phyloP scores from a whole-genome alignment of 148 eudicot genomes.

The Oxyria digyna region DNA sequence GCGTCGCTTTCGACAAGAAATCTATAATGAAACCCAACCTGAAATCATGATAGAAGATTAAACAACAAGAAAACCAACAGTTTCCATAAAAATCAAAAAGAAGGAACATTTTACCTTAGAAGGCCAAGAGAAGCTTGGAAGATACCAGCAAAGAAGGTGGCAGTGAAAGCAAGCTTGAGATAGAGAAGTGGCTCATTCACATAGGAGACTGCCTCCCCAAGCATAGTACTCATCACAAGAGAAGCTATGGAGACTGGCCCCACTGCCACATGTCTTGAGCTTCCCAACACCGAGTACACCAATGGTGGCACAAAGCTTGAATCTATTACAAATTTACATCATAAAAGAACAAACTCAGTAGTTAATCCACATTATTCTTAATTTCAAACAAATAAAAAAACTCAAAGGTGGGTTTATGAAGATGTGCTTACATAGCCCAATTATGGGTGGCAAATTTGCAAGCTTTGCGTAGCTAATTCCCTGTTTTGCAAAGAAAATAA shows the following conservation, averaged over 20 bases:
- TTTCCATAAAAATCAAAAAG: no score
- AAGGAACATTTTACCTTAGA: constrained; percentile 39
- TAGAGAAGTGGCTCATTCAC: constrained; percentile 33
- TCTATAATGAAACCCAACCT: constrained; percentile 94
- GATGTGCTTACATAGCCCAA: constrained; percentile 69
- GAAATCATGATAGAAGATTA: no score
- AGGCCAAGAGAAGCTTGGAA: constrained; percentile 59
- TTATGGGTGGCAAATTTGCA: constrained; percentile 83
- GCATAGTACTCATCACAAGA: constrained; percentile 67
- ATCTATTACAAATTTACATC: constrained; percentile 19
- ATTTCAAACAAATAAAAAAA: not conserved
- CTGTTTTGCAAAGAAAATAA: constrained; percentile 24
- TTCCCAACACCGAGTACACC: constrained; percentile 51
- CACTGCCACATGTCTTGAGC: constrained; percentile 56
- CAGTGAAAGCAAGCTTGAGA: constrained; percentile 51
- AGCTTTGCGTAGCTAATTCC: constrained; percentile 97
- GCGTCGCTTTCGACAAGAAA: constrained; percentile 88
- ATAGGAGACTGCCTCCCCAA: constrained; percentile 36
- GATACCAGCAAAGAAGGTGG: constrained; percentile 58
- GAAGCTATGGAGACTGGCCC: constrained; percentile 74
- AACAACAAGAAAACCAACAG: no score
- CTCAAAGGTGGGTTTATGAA: not conserved
- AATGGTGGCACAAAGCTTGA: constrained; percentile 72
- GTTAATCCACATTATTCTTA: not conserved
- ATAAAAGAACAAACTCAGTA: not conserved